Percentiles rank a stretch among this genome's conserved stretches.
Evolutionary conservation across 1,139 yeast species (phyloP).

Genomic region (Suhomyces kunorum): DNA sequence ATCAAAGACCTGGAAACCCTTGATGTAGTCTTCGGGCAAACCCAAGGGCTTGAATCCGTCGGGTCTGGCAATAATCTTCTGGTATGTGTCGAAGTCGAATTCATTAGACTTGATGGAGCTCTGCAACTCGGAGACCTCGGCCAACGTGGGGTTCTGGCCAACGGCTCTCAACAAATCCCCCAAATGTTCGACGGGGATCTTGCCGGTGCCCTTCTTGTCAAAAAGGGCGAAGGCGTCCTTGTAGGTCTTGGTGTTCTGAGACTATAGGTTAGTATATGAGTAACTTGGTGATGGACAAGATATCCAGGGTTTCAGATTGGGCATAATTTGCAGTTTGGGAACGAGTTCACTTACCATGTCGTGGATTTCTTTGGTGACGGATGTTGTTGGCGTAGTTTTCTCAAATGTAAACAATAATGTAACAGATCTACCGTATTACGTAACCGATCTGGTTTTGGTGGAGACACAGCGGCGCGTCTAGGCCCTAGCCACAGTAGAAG

Average conservation of each 20-base stretch:
- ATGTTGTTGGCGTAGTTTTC: constrained; percentile 7
- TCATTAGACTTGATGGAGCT: constrained; percentile 44
- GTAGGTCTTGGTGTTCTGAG: constrained; percentile 67
- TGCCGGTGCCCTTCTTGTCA: constrained; percentile 95
- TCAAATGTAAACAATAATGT: constrained; percentile 11
- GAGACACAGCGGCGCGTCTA: background rate
- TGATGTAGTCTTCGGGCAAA: constrained; percentile 93
- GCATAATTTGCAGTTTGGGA: background rate
- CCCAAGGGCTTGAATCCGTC: constrained; percentile 89
- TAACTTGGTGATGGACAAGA: no score
- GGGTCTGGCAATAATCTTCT: constrained; percentile 78
- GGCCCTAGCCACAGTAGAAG: background rate
- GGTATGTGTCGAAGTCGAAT: constrained; percentile 76
- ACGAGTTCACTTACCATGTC: constrained; percentile 6
- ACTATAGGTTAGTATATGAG: constrained; percentile 27
- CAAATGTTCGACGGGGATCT: constrained; percentile 81
- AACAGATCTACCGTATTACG: constrained; percentile 7
- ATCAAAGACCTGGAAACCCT: constrained; percentile 97
- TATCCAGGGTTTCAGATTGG: background rate
- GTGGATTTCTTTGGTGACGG: constrained; percentile 3
- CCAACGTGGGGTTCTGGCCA: constrained; percentile 96
- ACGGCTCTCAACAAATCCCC: constrained; percentile 96
- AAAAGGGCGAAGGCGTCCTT: constrained; percentile 97
- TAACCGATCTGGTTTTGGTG: constrained; percentile 6
- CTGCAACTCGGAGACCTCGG: constrained; percentile 79